phyloP scores from a whole-genome alignment of 495 filamentous ascomycete genomes.

The Trichoderma virens region DNA sequence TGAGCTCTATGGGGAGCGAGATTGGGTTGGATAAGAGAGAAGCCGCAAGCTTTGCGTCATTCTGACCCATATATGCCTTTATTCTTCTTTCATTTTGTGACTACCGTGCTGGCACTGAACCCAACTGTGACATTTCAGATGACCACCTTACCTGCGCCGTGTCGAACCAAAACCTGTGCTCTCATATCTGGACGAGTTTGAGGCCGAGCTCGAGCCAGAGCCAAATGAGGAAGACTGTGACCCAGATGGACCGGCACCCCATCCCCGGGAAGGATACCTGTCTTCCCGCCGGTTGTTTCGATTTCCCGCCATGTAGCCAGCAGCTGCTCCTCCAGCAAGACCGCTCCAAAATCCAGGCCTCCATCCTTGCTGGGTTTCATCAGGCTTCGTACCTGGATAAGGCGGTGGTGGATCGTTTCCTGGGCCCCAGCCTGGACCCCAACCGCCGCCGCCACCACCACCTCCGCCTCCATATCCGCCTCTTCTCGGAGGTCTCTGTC shows the following conservation, averaged over 20 bases:
- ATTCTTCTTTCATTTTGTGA: background rate
- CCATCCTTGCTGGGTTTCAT: constrained; percentile 45
- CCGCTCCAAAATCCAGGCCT: constrained; percentile 87
- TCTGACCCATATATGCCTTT: background rate
- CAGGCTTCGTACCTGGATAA: constrained; percentile 38
- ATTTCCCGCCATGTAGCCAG: constrained; percentile 57
- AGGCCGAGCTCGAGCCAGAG: constrained; percentile 30
- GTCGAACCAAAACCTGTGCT: constrained; percentile 92
- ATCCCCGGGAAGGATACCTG: constrained; percentile 35
- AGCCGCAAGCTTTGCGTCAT: background rate
- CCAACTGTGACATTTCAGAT: no score
- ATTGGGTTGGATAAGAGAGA: background rate
- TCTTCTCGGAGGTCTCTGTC: background rate
- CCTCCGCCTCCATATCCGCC: constrained; percentile 17
- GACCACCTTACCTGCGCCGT: constrained; percentile 42
- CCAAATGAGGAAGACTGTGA: constrained; percentile 29
- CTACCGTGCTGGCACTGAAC: no score
- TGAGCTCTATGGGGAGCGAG: background rate
- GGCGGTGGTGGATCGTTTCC: constrained; percentile 54
- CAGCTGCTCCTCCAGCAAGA: constrained; percentile 60
- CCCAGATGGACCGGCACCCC: constrained; percentile 22
- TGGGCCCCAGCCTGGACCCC: constrained; percentile 31
- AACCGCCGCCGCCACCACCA: constrained; percentile 24
- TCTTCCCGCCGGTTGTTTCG: constrained; percentile 27
- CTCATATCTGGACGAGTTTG: constrained; percentile 52